Evolutionary conservation across 192 early-diverging fungal genomes (phyloP).

Genomic region (Linnemannia schmuckeri): DNA sequence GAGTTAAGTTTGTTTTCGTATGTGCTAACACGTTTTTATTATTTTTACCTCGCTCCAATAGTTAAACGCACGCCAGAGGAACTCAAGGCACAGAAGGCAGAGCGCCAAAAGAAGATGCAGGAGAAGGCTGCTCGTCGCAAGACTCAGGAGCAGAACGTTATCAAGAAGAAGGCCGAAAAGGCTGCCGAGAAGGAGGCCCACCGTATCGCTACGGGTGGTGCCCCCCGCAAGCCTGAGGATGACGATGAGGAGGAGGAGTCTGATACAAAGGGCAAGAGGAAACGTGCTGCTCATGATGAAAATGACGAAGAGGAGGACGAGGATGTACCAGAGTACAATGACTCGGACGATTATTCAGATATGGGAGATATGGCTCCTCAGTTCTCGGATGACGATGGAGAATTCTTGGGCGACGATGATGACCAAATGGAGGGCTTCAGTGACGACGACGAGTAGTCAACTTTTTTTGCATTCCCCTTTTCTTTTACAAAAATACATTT

Average conservation of each 20-base stretch:
- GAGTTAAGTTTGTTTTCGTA: no score
- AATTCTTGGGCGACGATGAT: slow-evolving; percentile 34
- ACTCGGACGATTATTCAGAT: slow-evolving; percentile 51
- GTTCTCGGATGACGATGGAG: slow-evolving; percentile 46
- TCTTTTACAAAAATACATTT: not conserved
- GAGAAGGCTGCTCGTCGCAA: slow-evolving; percentile 79
- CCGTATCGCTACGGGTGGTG: slow-evolving; percentile 61
- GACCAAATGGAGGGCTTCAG: slow-evolving; percentile 51
- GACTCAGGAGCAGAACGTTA: slow-evolving; percentile 89
- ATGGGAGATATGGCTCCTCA: slow-evolving; percentile 53
- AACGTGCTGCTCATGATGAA: slow-evolving; percentile 47
- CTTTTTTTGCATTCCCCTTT: slow-evolving; percentile 10
- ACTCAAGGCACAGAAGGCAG: slow-evolving; percentile 71
- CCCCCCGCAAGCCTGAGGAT: slow-evolving; percentile 43
- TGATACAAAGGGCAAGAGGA: slow-evolving; percentile 56
- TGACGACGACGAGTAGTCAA: slow-evolving; percentile 37
- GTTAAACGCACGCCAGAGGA: slow-evolving; percentile 83
- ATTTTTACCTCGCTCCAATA: slow-evolving; percentile 26
- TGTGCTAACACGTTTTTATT: not conserved
- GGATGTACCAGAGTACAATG: slow-evolving; percentile 38
- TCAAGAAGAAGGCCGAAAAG: slow-evolving; percentile 77
- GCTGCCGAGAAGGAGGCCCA: slow-evolving; percentile 71
- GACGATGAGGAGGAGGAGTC: slow-evolving; percentile 47
- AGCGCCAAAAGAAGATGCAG: slow-evolving; percentile 70
- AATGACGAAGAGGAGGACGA: slow-evolving; percentile 43